A percentile compares a stretch with the other conserved stretches of the same genome.
Conservation (phyloP, 371 early-diverging fungal species). For the Coemansia sp. region DNA sequence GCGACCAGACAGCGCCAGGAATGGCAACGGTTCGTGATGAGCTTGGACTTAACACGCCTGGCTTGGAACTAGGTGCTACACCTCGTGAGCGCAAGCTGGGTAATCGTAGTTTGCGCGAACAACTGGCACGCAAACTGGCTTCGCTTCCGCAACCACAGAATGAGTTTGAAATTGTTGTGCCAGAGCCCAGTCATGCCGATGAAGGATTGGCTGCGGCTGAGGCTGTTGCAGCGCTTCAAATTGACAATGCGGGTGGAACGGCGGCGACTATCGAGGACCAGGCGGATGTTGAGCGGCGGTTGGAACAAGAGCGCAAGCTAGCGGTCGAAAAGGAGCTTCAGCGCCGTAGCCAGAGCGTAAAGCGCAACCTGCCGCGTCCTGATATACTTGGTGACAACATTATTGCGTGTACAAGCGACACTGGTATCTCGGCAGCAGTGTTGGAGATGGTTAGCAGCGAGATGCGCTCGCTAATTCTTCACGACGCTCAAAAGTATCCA, state of each 20-base stretch:
- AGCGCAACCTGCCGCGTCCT: constrained; percentile 80
- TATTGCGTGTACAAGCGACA: constrained; percentile 38
- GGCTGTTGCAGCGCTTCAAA: constrained; percentile 13
- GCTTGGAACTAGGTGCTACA: constrained; percentile 7
- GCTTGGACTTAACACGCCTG: constrained; percentile 67
- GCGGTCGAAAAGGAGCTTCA: constrained; percentile 51
- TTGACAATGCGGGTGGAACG: constrained; percentile 3
- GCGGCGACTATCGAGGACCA: constrained; percentile 23
- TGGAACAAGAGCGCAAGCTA: constrained; percentile 53
- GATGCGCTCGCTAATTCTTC: constrained; percentile 58
- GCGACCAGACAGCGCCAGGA: constrained; percentile 44
- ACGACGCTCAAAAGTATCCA: constrained; percentile 74
- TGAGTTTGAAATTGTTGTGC: constrained; percentile 89
- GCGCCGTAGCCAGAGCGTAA: constrained; percentile 69
- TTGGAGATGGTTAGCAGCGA: constrained; percentile 64
- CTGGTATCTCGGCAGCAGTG: constrained; percentile 43
- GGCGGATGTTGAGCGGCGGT: constrained; percentile 64
- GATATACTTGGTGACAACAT: constrained; percentile 25
- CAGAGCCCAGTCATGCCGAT: constrained; percentile 54
- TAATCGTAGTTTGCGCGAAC: constrained; percentile 53
- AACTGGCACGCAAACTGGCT: constrained; percentile 60
- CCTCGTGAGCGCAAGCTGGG: constrained; percentile 34
- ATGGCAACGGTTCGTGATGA: constrained; percentile 58
- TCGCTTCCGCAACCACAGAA: constrained; percentile 89
- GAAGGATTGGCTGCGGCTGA: background rate